Percentiles rank a stretch among this genome's conserved stretches.
These are phyloP conservation scores for Perkinsus chesapeaki DNA, from an alignment of 169 alveolate genomes.

Conservation along the genomic window DNA sequence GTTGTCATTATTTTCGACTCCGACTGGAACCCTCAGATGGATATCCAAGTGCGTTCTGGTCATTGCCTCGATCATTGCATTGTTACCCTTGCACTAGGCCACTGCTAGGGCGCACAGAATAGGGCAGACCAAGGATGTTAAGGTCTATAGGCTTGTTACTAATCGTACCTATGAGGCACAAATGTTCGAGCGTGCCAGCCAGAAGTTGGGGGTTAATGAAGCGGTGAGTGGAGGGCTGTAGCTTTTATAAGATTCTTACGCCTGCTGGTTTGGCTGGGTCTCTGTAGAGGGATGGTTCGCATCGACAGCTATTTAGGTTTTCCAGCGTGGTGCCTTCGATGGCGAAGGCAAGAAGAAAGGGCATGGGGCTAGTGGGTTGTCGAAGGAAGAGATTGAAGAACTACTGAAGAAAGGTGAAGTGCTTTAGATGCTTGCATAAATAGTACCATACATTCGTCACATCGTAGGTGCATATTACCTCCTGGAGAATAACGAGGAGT, in stretches of 20 bases:
- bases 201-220: slow-evolving; percentile 79
- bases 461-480: slow-evolving; percentile 63
- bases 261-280: no score
- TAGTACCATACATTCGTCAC: neutral
- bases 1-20: slow-evolving; percentile 85
- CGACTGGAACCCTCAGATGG: slow-evolving; percentile 92
- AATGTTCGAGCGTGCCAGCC: slow-evolving; percentile 85
- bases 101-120: slow-evolving; percentile 90
- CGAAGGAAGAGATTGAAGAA: slow-evolving; percentile 68
- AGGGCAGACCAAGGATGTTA: slow-evolving; percentile 81
- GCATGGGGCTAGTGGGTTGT: slow-evolving; percentile 33
- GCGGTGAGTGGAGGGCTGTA: slow-evolving; percentile 45
- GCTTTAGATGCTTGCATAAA: no score
- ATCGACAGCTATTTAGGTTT: slow-evolving; percentile 28
- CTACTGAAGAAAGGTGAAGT: slow-evolving; percentile 60
- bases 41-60: slow-evolving; percentile 49
- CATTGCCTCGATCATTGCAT: neutral
- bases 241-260: neutral
- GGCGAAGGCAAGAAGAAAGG: slow-evolving; percentile 21
- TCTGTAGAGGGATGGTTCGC: no score
- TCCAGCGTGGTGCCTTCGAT: slow-evolving; percentile 23
- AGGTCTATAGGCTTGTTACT: slow-evolving; percentile 80
- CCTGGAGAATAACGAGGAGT: slow-evolving; percentile 58
- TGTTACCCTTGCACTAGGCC: slow-evolving; percentile 80
- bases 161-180: slow-evolving; percentile 82